Percentiles rank a stretch among this genome's conserved stretches.
phyloP scores from a whole-genome alignment of 441 rosid genomes.

The Manihot esculenta region DNA sequence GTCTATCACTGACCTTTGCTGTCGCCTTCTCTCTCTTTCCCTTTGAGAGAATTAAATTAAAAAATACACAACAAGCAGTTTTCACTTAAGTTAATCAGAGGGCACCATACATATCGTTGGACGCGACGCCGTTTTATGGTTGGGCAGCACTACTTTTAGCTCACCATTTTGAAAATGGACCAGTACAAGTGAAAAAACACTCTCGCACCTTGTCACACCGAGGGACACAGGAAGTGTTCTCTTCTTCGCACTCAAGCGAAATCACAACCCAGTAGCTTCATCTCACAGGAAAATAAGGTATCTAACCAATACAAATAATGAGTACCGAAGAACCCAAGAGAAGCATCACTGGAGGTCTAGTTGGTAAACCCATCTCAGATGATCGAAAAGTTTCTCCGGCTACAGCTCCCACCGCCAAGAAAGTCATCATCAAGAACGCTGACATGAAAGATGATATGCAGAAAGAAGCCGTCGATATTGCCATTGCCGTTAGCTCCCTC shows the following conservation, averaged over 20 bases:
- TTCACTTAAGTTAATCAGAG: no score
- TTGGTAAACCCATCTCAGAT: slow-evolving; percentile 46
- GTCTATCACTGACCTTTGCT: no score
- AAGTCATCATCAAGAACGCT: slow-evolving; percentile 83
- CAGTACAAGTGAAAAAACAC: no score
- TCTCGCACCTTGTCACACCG: no score
- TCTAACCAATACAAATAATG: slow-evolving; percentile 10
- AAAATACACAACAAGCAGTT: no score
- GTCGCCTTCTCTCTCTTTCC: no score
- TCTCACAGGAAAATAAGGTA: background rate
- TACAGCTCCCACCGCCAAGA: slow-evolving; percentile 39
- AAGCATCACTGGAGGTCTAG: slow-evolving; percentile 33
- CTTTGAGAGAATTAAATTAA: no score
- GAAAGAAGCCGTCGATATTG: slow-evolving; percentile 84
- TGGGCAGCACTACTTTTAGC: no score
- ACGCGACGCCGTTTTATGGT: no score
- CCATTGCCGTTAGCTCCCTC: slow-evolving; percentile 54
- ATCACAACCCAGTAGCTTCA: background rate
- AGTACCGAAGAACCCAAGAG: slow-evolving; percentile 27
- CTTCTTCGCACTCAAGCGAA: background rate
- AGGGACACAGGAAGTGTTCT: no score
- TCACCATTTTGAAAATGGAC: no score
- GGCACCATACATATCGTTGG: no score
- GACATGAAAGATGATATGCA: slow-evolving; percentile 98
- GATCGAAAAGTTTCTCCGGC: slow-evolving; percentile 50